These are phyloP conservation scores for Leptodermis oblonga DNA, from an alignment of 257 asterid species.

Conservation along the genomic window DNA sequence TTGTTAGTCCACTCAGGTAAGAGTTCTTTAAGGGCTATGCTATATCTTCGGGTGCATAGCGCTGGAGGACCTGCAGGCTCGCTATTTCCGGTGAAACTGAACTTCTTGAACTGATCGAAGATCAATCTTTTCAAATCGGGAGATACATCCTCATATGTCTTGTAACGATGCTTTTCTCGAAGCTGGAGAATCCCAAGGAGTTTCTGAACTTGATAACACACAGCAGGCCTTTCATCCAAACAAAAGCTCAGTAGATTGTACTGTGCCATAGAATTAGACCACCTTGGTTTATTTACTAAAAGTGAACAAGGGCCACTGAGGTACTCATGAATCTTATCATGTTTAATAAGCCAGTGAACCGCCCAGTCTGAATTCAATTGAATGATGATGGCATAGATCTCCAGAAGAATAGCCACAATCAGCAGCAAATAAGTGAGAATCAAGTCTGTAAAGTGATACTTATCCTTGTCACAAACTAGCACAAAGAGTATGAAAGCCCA, in stretches of 20 bases:
- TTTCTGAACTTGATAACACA: conserved; percentile 8
- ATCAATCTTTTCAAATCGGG: conserved; percentile 14
- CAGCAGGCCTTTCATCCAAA: conserved; percentile 24
- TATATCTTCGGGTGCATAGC: not conserved
- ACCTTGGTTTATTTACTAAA: conserved; percentile 21
- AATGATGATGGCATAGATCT: conserved; percentile 23
- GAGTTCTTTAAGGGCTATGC: conserved; percentile 13
- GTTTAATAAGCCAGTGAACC: conserved; percentile 22
- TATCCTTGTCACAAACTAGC: conserved; percentile 15
- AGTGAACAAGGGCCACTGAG: conserved; percentile 8
- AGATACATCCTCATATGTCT: conserved; percentile 29
- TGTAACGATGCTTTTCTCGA: conserved; percentile 36
- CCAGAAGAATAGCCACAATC: conserved; percentile 32
- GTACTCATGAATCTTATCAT: not conserved
- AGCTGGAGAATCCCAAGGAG: conserved; percentile 22
- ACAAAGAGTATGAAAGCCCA: conserved; percentile 20
- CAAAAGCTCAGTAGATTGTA: conserved; percentile 33
- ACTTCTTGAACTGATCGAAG: conserved; percentile 15
- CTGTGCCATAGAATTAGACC: conserved; percentile 48
- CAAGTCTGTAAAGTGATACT: conserved; percentile 26
- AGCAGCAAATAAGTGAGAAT: conserved; percentile 35
- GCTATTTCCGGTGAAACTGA: not conserved
- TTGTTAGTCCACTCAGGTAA: conserved; percentile 14
- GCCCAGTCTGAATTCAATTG: conserved; percentile 38
- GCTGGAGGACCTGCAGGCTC: conserved; percentile 6